These are phyloP conservation scores for Chrysosporium queenslandicum DNA, from an alignment of 2,329 filamentous ascomycete species.

Conservation along the genomic window DNA sequence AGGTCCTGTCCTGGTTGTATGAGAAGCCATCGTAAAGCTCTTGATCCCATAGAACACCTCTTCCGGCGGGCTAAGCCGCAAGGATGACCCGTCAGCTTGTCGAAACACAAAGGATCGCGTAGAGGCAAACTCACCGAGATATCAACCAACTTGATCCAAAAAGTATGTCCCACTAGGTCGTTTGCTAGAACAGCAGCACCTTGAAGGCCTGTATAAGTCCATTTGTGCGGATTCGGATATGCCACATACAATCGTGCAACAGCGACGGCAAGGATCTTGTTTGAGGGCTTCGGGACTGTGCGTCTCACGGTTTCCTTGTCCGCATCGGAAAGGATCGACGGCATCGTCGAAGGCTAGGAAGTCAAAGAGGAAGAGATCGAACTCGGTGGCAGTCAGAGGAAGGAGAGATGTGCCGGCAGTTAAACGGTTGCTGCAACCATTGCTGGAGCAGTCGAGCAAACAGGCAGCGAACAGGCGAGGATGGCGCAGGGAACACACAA, in stretches of 20 bases:
- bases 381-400: neutral
- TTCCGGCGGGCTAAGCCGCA: conserved; percentile 53
- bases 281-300: conserved; percentile 81
- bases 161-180: conserved; percentile 87
- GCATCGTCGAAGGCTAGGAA: conserved; percentile 32
- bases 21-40: conserved; percentile 92
- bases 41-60: conserved; percentile 92
- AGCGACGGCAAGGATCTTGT: conserved; percentile 95
- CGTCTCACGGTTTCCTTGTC: conserved; percentile 96
- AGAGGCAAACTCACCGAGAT: conserved; percentile 61
- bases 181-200: conserved; percentile 86
- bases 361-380: neutral
- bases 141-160: conserved; percentile 96
- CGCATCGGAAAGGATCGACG: conserved; percentile 70
- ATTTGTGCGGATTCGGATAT: conserved; percentile 73
- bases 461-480: neutral
- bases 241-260: conserved; percentile 90
- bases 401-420: neutral
- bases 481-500: neutral
- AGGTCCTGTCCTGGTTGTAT: conserved; percentile 94
- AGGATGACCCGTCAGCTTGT: neutral
- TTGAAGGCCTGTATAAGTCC: conserved; percentile 89
- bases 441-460: neutral
- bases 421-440: neutral
- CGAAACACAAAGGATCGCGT: neutral